Percentiles rank a stretch among this genome's conserved stretches.
Conservation (phyloP, 208 protist species). For the Crithidia expoeki region DNA sequence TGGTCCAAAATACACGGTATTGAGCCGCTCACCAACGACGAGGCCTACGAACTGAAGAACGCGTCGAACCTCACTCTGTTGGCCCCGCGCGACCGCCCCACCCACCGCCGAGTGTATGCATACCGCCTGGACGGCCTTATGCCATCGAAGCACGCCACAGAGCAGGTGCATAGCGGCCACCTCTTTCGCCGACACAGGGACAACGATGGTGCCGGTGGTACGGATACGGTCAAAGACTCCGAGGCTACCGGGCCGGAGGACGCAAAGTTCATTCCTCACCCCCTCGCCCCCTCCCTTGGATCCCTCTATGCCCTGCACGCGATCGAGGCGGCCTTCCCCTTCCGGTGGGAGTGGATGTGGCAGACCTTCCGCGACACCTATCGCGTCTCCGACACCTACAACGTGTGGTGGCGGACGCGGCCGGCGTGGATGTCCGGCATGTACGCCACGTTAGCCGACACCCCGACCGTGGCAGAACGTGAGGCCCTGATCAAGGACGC, state of each 20-base stretch:
- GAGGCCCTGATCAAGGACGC: conserved; percentile 6
- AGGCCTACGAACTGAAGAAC: conserved; percentile 13
- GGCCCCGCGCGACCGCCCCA: not conserved
- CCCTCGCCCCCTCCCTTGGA: conserved; percentile 17
- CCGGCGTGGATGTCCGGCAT: conserved; percentile 20
- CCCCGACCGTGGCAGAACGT: not conserved
- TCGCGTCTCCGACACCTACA: conserved; percentile 36
- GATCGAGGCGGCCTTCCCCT: conserved; percentile 20
- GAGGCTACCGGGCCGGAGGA: not conserved
- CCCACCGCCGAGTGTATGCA: conserved; percentile 17
- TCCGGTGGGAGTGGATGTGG: conserved; percentile 20
- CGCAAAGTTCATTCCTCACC: not conserved
- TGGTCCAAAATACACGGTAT: conserved; percentile 20
- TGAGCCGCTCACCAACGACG: conserved; percentile 16
- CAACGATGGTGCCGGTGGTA: not conserved
- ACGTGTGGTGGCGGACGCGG: conserved; percentile 26
- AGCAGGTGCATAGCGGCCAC: conserved; percentile 18
- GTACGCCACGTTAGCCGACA: not conserved
- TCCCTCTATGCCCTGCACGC: conserved; percentile 42
- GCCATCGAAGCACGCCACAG: conserved; percentile 23
- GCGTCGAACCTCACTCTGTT: conserved; percentile 7
- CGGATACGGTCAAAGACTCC: not conserved
- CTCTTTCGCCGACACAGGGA: not conserved
- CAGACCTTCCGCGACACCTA: conserved; percentile 32
- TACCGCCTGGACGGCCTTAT: conserved; percentile 30